Conservation (phyloP, 1,284 basidiomycete genomes). For the Singerocomus inundabilis region DNA sequence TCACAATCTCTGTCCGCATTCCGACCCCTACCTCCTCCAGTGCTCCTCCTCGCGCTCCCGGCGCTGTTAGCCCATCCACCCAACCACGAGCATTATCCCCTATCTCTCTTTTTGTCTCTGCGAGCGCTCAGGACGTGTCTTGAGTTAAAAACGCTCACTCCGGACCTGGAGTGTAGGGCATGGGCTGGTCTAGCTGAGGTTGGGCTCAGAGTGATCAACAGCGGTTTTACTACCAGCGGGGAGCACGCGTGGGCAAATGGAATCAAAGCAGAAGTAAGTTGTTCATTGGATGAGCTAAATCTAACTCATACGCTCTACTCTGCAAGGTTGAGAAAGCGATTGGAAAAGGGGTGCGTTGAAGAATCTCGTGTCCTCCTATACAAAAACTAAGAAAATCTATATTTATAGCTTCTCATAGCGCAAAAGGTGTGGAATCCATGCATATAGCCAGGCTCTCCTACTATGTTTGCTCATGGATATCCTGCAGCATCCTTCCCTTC, state of each 20-base stretch:
- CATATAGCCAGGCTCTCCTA: constrained; percentile 9
- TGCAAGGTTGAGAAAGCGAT: constrained; percentile 50
- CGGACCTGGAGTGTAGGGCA: constrained; percentile 62
- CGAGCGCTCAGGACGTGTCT: constrained; percentile 56
- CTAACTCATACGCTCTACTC: constrained; percentile 2
- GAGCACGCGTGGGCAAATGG: constrained; percentile 45
- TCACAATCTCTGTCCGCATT: constrained; percentile 9
- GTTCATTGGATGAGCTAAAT: not conserved
- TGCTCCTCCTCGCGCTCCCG: constrained; percentile 60
- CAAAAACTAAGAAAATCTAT: constrained; percentile 1
- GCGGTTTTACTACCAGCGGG: constrained; percentile 41
- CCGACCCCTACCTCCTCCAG: constrained; percentile 43
- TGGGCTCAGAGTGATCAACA: constrained; percentile 53
- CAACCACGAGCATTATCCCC: constrained; percentile 50
- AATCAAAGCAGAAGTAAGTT: constrained; percentile 51
- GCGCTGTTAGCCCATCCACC: constrained; percentile 60
- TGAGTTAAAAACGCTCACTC: constrained; percentile 46
- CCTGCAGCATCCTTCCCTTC: constrained; percentile 57
- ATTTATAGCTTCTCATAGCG: constrained; percentile 53
- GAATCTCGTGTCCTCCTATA: not conserved
- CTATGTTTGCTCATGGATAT: constrained; percentile 6
- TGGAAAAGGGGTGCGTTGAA: constrained; percentile 44
- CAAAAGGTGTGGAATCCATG: constrained; percentile 48
- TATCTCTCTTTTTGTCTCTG: constrained; percentile 55
- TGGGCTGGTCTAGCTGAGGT: constrained; percentile 67